Conservation (phyloP, 768 basidiomycete species). For the Epithele typhae region DNA sequence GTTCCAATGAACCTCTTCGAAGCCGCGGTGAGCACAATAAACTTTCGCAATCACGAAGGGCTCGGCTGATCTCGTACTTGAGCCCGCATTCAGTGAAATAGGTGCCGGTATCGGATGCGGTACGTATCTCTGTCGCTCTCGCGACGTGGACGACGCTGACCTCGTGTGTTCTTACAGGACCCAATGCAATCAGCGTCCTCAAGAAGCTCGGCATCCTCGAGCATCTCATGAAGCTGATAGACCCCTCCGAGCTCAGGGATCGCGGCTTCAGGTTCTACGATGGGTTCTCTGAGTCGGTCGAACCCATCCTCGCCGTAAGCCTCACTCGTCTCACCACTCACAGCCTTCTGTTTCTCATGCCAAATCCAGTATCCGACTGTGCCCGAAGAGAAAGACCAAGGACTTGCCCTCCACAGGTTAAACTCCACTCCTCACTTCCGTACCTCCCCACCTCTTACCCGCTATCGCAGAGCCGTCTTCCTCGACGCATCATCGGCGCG, state of each 20-base stretch:
- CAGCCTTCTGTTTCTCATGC: neutral
- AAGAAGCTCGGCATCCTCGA: slow-evolving; percentile 40
- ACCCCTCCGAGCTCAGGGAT: slow-evolving; percentile 27
- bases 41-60: neutral
- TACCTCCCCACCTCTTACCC: too few relatives aligned
- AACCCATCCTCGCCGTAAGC: slow-evolving; percentile 40
- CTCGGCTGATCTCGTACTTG: neutral
- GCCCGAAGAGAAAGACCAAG: slow-evolving; percentile 33
- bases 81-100: slow-evolving; percentile 47
- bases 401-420: slow-evolving; percentile 44
- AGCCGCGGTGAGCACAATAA: slow-evolving; percentile 33
- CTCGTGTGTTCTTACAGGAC: slow-evolving; percentile 22
- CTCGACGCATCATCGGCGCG: slow-evolving; percentile 42
- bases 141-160: neutral
- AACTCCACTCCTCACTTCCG: neutral
- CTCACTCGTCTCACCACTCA: neutral
- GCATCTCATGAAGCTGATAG: slow-evolving; percentile 34
- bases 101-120: slow-evolving; percentile 52
- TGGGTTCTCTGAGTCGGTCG: slow-evolving; percentile 35
- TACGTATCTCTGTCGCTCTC: slow-evolving; percentile 13
- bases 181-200: slow-evolving; percentile 46
- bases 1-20: slow-evolving; percentile 47
- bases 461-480: slow-evolving; percentile 47
- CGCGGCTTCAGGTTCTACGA: slow-evolving; percentile 38
- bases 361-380: slow-evolving; percentile 27